phyloP scores from a whole-genome alignment of 495 filamentous ascomycete genomes.

The Penicillium cosmopolitanum region DNA sequence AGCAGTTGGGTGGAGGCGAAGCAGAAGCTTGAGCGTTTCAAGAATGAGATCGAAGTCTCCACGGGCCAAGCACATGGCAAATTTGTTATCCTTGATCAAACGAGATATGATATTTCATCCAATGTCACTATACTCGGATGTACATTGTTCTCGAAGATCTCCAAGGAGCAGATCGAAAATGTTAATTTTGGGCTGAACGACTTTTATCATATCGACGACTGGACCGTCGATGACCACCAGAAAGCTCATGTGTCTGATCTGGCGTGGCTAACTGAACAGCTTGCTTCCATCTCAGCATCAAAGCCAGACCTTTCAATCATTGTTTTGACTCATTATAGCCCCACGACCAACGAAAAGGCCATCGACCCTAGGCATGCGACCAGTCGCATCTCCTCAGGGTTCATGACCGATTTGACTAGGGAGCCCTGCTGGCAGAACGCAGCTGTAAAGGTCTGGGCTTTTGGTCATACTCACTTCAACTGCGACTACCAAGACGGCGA shows the following conservation, averaged over 20 bases:
- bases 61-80: conserved; percentile 17
- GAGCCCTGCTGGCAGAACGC: conserved; percentile 50
- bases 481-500: not conserved
- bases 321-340: conserved; percentile 59
- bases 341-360: conserved; percentile 38
- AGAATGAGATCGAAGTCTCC: not conserved
- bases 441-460: conserved; percentile 56
- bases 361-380: conserved; percentile 45
- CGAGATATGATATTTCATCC: conserved; percentile 38
- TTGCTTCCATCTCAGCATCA: conserved; percentile 35
- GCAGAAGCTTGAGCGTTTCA: conserved; percentile 25
- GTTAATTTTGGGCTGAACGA: conserved; percentile 48
- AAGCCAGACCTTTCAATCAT: conserved; percentile 45
- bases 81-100: conserved; percentile 24
- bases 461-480: conserved; percentile 21
- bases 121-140: conserved; percentile 52
- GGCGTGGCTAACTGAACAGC: conserved; percentile 54
- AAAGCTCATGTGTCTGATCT: conserved; percentile 46
- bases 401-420: conserved; percentile 49
- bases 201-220: conserved; percentile 51
- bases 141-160: conserved; percentile 32
- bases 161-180: conserved; percentile 20
- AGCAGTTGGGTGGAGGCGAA: conserved; percentile 41
- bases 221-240: conserved; percentile 49
- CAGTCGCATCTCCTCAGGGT: conserved; percentile 44